Percentiles rank a stretch among this genome's conserved stretches.
phyloP scores from a whole-genome alignment of 2,329 filamentous ascomycete genomes.

The Emydomyces testavorans region DNA sequence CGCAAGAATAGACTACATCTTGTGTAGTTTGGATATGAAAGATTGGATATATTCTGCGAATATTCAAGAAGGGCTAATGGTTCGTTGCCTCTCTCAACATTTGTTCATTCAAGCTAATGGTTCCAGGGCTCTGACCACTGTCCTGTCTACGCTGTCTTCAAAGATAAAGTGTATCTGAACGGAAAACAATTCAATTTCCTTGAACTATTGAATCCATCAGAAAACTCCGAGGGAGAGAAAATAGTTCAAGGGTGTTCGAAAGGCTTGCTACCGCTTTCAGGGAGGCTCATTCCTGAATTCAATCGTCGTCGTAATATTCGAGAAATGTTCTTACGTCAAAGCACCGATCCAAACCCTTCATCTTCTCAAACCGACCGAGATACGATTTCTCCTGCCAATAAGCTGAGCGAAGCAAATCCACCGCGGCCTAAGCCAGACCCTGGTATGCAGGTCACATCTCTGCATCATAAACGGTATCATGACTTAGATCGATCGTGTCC shows the following conservation, averaged over 20 bases:
- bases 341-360: neutral
- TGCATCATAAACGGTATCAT: neutral
- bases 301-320: conserved; percentile 72
- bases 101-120: conserved; percentile 17
- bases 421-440: neutral
- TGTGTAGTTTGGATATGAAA: conserved; percentile 69
- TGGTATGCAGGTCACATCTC: neutral
- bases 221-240: conserved; percentile 56
- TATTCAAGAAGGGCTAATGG: conserved; percentile 83
- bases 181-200: conserved; percentile 44
- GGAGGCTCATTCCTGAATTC: conserved; percentile 77
- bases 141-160: conserved; percentile 69
- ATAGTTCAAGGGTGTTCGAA: conserved; percentile 55
- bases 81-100: conserved; percentile 20
- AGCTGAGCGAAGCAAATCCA: neutral
- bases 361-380: neutral
- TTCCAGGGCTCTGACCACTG: conserved; percentile 80
- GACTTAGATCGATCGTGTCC: neutral
- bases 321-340: conserved; percentile 61
- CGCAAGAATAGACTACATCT: conserved; percentile 82
- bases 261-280: conserved; percentile 60
- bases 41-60: conserved; percentile 69
- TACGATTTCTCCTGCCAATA: neutral
- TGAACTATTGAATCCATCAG: conserved; percentile 68
- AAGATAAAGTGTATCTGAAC: conserved; percentile 47